Base-by-base conservation (phyloP, 2,329 filamentous ascomycete genomes). In the Verticillium dahliae region DNA sequence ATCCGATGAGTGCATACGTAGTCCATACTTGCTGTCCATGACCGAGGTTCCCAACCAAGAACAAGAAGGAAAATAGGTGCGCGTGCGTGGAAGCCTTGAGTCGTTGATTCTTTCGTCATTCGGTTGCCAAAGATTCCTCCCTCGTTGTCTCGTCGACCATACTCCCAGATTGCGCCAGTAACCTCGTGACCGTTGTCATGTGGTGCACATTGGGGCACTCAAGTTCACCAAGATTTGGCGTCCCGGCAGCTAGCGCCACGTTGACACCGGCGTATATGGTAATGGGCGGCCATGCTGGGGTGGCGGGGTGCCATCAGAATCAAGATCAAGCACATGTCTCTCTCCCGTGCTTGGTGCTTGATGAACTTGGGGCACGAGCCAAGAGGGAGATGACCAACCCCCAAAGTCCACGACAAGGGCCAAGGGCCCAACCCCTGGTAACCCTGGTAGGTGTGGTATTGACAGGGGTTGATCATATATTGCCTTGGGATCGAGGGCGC, bases 401-500 rank as follows among this genome's bases (percentile, higher is more conserved):
- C 27, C 27, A 27, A 27, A 27, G 27, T 27, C 27, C 27, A 27
- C 4, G 27, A 14, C 39, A 45, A 45, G 38, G 13, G 13, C 15
- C 39, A 4, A 18, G 39, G 6, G 13, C 37, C 15, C 15, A 10
- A 9, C 45, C 45, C 45, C 45, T 27, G 45, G 18, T 11, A n/a
- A 50, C 45, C 45, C 45, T 50, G 22, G 45, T 22, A 7, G 7
- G 15, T 7, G 13, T 50, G 38, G 15, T 58, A 58, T 58, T 6
- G 39, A 58, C 57, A 58, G 57, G 57, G 57, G 22, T 52, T 14
- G 39, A 58, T 58, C 57, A 33, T 22, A 52, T 58, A 58, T 58
- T 58, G 38, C 27, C 57, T 39, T 41, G 57, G 57, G 33, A 50
- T 27, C 38, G 33, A 39, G 56, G 56, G 45, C 50, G 34, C 57